These are phyloP conservation scores for Lasiosphaeria ovina DNA, from an alignment of 495 filamentous ascomycete genomes.

Conservation along the genomic window DNA sequence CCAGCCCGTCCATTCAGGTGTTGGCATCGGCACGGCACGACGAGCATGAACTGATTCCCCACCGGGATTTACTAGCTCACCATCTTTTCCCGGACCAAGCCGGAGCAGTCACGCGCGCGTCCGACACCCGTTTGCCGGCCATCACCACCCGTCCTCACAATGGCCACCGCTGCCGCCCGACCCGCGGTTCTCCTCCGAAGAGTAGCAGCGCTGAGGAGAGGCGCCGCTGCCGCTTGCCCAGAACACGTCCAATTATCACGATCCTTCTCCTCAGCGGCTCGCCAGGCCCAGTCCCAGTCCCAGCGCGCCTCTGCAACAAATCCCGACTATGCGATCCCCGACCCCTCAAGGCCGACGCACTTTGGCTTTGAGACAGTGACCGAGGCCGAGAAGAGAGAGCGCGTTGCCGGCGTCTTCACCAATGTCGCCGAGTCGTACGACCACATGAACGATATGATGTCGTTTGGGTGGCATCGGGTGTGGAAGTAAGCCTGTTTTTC, in stretches of 20 bases:
- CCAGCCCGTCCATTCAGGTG: not conserved
- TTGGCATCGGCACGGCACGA: not conserved
- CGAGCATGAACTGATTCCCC: slow-evolving; percentile 9
- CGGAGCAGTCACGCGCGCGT: not conserved
- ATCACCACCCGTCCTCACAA: not conserved
- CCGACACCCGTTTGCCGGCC: slow-evolving; percentile 7
- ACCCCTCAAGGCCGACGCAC: slow-evolving; percentile 70
- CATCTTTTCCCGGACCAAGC: too few relatives aligned
- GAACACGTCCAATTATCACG: slow-evolving; percentile 12
- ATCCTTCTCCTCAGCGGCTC: slow-evolving; percentile 23
- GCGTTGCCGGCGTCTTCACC: slow-evolving; percentile 86
- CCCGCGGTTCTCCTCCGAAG: slow-evolving; percentile 27
- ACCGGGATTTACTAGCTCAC: too few relatives aligned
- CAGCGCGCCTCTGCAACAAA: slow-evolving; percentile 13
- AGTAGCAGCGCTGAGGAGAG: slow-evolving; percentile 2
- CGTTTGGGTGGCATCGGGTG: slow-evolving; percentile 89
- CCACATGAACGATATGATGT: slow-evolving; percentile 99
- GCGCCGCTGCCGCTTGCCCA: slow-evolving; percentile 1
- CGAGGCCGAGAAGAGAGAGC: slow-evolving; percentile 67
- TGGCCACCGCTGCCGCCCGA: slow-evolving; percentile 16
- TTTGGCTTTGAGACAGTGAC: slow-evolving; percentile 91
- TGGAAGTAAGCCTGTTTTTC: slow-evolving; percentile 65
- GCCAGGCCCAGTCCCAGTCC: slow-evolving; percentile 1
- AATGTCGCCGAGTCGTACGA: slow-evolving; percentile 91
- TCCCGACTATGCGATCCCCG: slow-evolving; percentile 37